phyloP scores from a whole-genome alignment of 768 basidiomycete species.

The Neoboletus subvelutipes region DNA sequence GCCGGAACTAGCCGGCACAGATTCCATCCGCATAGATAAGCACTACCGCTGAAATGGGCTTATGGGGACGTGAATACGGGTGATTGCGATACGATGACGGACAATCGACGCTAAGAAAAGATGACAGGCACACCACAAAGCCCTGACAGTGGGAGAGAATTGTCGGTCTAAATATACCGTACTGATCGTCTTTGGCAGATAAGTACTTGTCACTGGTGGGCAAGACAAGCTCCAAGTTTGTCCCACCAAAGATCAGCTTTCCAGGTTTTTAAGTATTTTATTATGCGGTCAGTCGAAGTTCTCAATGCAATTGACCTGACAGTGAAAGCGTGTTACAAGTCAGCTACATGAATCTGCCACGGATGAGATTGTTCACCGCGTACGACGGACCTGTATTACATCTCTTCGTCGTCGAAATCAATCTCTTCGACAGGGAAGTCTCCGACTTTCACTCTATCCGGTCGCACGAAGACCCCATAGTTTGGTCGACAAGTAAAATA shows the following conservation, averaged over 20 bases:
- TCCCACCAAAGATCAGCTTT: background rate
- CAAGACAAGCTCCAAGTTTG: background rate
- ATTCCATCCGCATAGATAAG: too few species aligned
- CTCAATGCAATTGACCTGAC: background rate
- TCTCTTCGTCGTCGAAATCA: constrained; percentile 68
- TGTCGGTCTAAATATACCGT: background rate
- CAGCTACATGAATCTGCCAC: background rate
- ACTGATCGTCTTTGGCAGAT: background rate
- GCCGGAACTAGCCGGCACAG: too few species aligned
- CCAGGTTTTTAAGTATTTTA: background rate
- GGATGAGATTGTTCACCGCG: too few species aligned
- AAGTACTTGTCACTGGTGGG: too few species aligned
- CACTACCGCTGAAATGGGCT: too few species aligned
- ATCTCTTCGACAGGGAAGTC: constrained; percentile 87
- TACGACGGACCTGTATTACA: constrained; percentile 37
- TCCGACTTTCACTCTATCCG: constrained; percentile 78
- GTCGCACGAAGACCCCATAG: constrained; percentile 83
- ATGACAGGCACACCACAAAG: background rate
- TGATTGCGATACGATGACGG: too few species aligned
- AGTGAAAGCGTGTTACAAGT: background rate
- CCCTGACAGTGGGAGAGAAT: background rate
- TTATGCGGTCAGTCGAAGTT: background rate
- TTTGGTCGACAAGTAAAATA: constrained; percentile 81
- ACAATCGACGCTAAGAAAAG: background rate
- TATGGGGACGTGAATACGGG: too few species aligned